Evolutionary conservation across 768 basidiomycete genomes (phyloP).

Genomic region (Amanita jacksonii): DNA sequence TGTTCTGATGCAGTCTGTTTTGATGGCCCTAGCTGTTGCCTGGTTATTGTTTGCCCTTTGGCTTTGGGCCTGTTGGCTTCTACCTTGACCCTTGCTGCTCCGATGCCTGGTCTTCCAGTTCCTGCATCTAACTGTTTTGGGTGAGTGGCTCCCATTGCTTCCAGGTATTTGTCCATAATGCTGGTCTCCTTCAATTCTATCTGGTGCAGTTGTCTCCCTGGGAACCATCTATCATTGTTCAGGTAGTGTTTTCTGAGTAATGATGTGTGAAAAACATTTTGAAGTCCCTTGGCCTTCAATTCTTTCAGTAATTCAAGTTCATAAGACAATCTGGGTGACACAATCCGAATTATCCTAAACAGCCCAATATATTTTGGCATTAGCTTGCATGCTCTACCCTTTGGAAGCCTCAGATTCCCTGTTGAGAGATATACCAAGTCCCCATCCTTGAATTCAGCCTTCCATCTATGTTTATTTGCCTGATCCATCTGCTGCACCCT

Average conservation of each 20-base stretch:
- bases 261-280: slow-evolving; percentile 27
- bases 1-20: no score
- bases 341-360: neutral
- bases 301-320: slow-evolving; percentile 10
- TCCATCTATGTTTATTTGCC: slow-evolving; percentile 20
- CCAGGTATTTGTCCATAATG: slow-evolving; percentile 19
- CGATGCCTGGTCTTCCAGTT: no score
- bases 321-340: neutral
- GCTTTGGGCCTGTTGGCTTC: no score
- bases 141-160: slow-evolving; percentile 17
- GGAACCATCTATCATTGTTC: slow-evolving; percentile 25
- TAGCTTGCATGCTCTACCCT: slow-evolving; percentile 14
- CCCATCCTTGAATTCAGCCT: slow-evolving; percentile 24
- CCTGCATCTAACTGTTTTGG: no score
- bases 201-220: slow-evolving; percentile 24
- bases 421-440: slow-evolving; percentile 22
- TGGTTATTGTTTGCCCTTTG: no score
- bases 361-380: slow-evolving; percentile 18
- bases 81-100: no score
- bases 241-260: slow-evolving; percentile 20
- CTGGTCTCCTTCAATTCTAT: slow-evolving; percentile 14
- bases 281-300: slow-evolving; percentile 17
- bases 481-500: slow-evolving; percentile 19
- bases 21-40: no score
- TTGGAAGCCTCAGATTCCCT: neutral